A percentile compares a stretch with the other conserved stretches of the same genome.
These are phyloP conservation scores for Mycena floridula DNA, from an alignment of 768 basidiomycete genomes.

Conservation along the genomic window DNA sequence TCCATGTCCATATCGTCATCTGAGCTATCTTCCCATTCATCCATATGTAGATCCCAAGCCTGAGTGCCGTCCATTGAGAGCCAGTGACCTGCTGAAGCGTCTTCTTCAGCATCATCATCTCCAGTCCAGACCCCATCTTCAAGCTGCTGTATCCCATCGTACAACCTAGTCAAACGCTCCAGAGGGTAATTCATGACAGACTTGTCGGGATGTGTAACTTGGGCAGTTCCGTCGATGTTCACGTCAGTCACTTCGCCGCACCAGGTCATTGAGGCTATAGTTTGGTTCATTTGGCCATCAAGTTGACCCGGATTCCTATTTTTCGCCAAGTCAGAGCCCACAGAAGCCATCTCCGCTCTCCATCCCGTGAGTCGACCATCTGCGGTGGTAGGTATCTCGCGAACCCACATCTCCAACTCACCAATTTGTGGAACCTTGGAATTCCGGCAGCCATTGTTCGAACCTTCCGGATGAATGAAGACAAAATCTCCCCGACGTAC, in stretches of 20 bases:
- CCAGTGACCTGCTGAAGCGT: constrained; percentile 34
- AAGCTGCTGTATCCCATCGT: constrained; percentile 77
- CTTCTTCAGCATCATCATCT: constrained; percentile 50
- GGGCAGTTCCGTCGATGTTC: constrained; percentile 63
- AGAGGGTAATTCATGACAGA: constrained; percentile 47
- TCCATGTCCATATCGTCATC: constrained; percentile 32
- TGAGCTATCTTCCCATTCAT: constrained; percentile 24
- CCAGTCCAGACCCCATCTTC: constrained; percentile 67
- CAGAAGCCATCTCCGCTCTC: constrained; percentile 65
- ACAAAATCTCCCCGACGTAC: constrained; percentile 82
- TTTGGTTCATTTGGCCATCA: constrained; percentile 34
- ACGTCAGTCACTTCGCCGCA: constrained; percentile 83
- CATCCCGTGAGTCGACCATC: constrained; percentile 58
- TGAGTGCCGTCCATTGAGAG: constrained; percentile 34
- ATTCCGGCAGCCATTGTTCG: constrained; percentile 63
- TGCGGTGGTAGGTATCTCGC: constrained; percentile 44
- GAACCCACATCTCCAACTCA: constrained; percentile 76
- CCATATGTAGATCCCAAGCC: no score
- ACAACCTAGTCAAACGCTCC: constrained; percentile 65
- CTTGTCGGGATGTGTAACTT: constrained; percentile 65
- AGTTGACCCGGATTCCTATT: constrained; percentile 31
- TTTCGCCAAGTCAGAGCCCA: constrained; percentile 53
- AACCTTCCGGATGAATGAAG: constrained; percentile 63
- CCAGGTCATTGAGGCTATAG: constrained; percentile 55
- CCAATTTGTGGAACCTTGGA: constrained; percentile 82